phyloP scores from a whole-genome alignment of 2,329 filamentous ascomycete species.

The Diaporthe vaccinii region DNA sequence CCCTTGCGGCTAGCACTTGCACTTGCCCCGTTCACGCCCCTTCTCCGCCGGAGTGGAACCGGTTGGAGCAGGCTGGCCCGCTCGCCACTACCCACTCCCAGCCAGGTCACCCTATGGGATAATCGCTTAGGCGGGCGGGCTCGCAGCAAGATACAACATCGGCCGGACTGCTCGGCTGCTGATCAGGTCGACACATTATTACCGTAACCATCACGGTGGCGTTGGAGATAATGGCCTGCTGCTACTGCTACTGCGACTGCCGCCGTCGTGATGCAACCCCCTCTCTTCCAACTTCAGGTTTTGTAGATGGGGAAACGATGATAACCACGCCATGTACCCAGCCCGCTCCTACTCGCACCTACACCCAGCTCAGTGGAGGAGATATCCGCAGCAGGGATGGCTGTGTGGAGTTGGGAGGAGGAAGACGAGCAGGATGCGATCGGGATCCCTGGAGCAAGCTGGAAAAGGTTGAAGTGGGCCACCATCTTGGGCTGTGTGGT shows the following conservation, averaged over 20 bases:
- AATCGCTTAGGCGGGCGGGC: slow-evolving; percentile 5
- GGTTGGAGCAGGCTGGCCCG: slow-evolving; percentile 11
- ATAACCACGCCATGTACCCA: background rate
- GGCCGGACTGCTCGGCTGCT: slow-evolving; percentile 29
- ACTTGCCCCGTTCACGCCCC: slow-evolving; percentile 22
- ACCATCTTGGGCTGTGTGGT: background rate
- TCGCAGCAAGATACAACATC: slow-evolving; percentile 10
- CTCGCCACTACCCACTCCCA: slow-evolving; percentile 1
- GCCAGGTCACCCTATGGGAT: background rate
- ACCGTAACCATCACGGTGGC: slow-evolving; percentile 6
- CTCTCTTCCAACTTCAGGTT: slow-evolving; percentile 1
- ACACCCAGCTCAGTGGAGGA: background rate
- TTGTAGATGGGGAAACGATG: background rate
- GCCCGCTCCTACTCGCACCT: background rate
- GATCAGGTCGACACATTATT: slow-evolving; percentile 3
- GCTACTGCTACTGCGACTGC: background rate
- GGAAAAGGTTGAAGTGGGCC: background rate
- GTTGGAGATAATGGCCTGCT: slow-evolving; percentile 14
- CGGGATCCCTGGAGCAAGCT: background rate
- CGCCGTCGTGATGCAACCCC: slow-evolving; percentile 18
- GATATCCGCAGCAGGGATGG: background rate
- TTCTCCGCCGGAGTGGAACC: slow-evolving; percentile 28
- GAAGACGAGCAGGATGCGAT: slow-evolving; percentile 7
- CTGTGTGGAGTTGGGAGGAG: background rate
- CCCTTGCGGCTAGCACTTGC: background rate